Base-by-base conservation (phyloP, 2,329 filamentous ascomycete species). In the Penicillium oxalicum region DNA sequence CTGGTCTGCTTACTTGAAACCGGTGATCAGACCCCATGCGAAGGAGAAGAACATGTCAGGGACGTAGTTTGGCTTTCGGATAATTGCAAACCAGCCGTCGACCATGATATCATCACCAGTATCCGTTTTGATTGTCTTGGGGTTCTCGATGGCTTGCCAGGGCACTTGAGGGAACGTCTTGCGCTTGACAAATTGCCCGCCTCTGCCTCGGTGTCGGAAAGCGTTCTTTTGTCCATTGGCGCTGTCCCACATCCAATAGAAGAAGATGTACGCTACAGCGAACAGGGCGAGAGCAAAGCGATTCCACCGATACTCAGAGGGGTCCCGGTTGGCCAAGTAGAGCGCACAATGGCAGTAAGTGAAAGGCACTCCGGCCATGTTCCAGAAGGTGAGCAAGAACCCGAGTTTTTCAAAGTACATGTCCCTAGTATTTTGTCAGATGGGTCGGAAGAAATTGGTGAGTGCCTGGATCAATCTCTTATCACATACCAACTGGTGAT, bases 371-470 rank as follows among this genome's bases (percentile, higher is more conserved):
- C 90, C 90, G 34, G 90, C 89, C 65, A 95, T 77, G 71, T 95
- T 95, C 90, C 90, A 95, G 80, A 95, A 95, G 67, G 93, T 94
- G 58, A 95, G 81, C 89, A 95, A 94, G 74, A 95, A 95, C 34
- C 90, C 90, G 79, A 87, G 89, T 73, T 95, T 95, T 75, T 95
- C 90, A 62, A 88, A 91, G 75, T 93, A 95, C 85, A 95, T 95
- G 63, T 95, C 90, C 86, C 29, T 32, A 32, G 11, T 8, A 7
- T 11, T 32, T 4, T 11, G 18, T 18, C 18, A 18, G 18, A 18
- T 18, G 18, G 18, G 18, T 18, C 18, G 18, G 18, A 18, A 18
- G 18, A 18, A 18, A 32, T 32, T 32, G 11, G 29, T 11, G 8
- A 32, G 8, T 7, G 4, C 29, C 29, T 5, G 3, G 4, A 32